phyloP scores from a whole-genome alignment of 2,329 filamentous ascomycete species.

The Emydomyces testavorans region DNA sequence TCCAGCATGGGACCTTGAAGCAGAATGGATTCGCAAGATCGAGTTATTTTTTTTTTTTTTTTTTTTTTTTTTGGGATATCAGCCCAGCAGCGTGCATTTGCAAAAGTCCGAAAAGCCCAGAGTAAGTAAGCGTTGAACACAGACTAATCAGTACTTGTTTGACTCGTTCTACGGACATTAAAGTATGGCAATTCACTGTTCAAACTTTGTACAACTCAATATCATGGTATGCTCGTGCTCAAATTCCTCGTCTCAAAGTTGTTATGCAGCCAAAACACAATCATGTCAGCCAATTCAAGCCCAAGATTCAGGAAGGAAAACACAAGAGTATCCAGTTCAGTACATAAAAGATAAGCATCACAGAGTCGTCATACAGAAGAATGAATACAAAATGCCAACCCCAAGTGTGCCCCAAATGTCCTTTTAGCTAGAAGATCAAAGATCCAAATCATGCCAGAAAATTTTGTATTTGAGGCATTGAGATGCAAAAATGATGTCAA shows the following conservation, averaged over 20 bases:
- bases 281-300: neutral
- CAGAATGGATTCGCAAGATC: neutral
- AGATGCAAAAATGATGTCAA: neutral
- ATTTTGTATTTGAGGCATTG: constrained; percentile 1
- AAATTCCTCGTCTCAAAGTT: too few relatives aligned
- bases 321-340: neutral
- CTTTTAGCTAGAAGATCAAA: neutral
- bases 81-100: too few relatives aligned
- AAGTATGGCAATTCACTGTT: too few relatives aligned
- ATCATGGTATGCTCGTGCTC: too few relatives aligned
- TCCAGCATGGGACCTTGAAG: too few relatives aligned
- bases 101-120: too few relatives aligned
- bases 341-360: neutral
- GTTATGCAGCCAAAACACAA: neutral
- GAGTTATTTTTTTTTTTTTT: too few relatives aligned
- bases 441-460: neutral
- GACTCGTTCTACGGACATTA: too few relatives aligned
- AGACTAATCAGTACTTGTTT: too few relatives aligned
- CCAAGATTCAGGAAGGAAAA: neutral
- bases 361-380: neutral
- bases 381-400: constrained; percentile 5
- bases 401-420: neutral
- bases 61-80: too few relatives aligned
- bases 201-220: too few relatives aligned
- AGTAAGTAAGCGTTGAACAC: too few relatives aligned